phyloP scores from a whole-genome alignment of 2,329 filamentous ascomycete species.

The Venturia aucupariae region DNA sequence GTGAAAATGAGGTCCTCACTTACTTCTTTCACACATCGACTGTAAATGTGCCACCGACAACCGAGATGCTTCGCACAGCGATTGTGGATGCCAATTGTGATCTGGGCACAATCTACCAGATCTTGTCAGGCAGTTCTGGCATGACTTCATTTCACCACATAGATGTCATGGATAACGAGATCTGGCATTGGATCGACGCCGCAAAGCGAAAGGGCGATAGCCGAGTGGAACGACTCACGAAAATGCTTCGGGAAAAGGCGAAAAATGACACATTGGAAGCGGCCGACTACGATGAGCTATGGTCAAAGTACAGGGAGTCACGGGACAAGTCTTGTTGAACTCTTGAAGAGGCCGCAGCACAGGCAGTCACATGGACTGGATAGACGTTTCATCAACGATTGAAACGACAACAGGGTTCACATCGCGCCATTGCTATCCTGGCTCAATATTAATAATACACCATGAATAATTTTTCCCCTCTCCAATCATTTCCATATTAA shows the following conservation, averaged over 20 bases:
- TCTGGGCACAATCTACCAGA: neutral
- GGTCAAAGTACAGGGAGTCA: constrained; percentile 4
- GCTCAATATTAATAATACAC: neutral
- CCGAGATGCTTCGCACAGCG: constrained; percentile 2
- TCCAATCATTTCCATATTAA: neutral
- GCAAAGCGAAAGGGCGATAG: neutral
- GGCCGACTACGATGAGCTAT: neutral
- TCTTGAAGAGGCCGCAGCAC: neutral
- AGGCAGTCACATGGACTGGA: neutral
- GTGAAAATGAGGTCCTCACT: neutral
- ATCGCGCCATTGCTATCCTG: neutral
- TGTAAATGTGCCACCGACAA: constrained; percentile 5
- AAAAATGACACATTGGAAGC: neutral
- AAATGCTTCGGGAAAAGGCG: neutral
- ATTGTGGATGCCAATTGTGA: constrained; percentile 1
- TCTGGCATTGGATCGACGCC: constrained; percentile 1
- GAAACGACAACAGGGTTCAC: neutral
- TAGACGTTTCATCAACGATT: neutral
- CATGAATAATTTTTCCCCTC: neutral
- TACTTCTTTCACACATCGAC: constrained; percentile 2
- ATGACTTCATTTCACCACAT: neutral
- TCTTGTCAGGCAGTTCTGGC: neutral
- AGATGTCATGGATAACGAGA: constrained; percentile 1
- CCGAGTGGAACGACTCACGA: neutral
- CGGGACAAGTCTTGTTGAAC: neutral